Conservation (phyloP, 2,329 filamentous ascomycete species). For the Colletotrichum tamarilloi region DNA sequence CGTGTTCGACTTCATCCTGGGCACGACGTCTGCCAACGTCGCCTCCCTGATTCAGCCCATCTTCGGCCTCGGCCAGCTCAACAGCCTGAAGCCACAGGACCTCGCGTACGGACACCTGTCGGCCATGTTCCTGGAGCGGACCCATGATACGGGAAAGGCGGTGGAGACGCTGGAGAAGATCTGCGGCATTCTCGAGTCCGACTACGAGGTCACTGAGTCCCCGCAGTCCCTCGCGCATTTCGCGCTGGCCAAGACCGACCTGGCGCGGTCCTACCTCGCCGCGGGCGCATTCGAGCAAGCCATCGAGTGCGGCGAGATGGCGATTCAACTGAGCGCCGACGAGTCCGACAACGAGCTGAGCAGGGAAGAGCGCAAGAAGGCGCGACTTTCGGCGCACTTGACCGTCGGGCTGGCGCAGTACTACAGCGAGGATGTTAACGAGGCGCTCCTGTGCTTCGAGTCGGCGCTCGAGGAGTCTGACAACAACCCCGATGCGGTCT, state of each 20-base stretch:
- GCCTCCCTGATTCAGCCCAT: slow-evolving; percentile 84
- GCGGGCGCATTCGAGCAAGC: slow-evolving; percentile 73
- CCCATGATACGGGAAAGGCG: slow-evolving; percentile 73
- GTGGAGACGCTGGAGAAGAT: slow-evolving; percentile 73
- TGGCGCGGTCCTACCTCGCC: slow-evolving; percentile 86
- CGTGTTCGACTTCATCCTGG: slow-evolving; percentile 83
- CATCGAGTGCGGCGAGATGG: slow-evolving; percentile 82
- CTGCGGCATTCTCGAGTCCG: slow-evolving; percentile 77
- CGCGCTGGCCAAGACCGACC: slow-evolving; percentile 85
- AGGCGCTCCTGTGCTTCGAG: slow-evolving; percentile 83
- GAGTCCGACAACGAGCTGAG: slow-evolving; percentile 75
- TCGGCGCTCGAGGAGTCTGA: slow-evolving; percentile 81
- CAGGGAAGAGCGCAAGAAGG: slow-evolving; percentile 72
- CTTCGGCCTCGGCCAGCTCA: slow-evolving; percentile 87
- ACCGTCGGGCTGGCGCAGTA: slow-evolving; percentile 88
- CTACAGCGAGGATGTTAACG: slow-evolving; percentile 72
- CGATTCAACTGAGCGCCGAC: slow-evolving; percentile 81
- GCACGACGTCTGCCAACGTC: slow-evolving; percentile 63
- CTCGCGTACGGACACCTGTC: slow-evolving; percentile 81
- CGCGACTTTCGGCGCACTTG: slow-evolving; percentile 85
- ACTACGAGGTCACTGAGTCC: slow-evolving; percentile 88
- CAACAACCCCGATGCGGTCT: slow-evolving; percentile 84
- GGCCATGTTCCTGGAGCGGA: slow-evolving; percentile 84
- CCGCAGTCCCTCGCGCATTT: slow-evolving; percentile 78
- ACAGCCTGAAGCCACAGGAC: slow-evolving; percentile 76